phyloP scores from a whole-genome alignment of 257 asterid genomes.

The Eucommia ulmoides region DNA sequence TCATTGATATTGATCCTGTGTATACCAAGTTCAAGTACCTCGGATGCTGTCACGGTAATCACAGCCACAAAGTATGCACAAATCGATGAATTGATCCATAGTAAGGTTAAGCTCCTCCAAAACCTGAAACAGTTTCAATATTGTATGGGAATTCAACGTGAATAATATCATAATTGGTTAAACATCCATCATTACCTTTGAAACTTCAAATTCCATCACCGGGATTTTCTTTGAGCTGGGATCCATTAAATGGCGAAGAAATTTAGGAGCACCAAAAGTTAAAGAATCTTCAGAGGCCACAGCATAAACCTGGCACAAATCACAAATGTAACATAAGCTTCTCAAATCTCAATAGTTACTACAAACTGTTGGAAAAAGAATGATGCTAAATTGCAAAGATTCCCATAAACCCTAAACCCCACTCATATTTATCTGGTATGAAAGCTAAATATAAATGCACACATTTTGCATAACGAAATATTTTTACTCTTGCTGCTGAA shows the following conservation, averaged over 20 bases:
- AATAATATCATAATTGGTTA: conserved; percentile 2
- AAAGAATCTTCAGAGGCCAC: conserved; percentile 98
- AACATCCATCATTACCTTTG: conserved; percentile 46
- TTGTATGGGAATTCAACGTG: conserved; percentile 11
- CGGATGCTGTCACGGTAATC: conserved; percentile 95
- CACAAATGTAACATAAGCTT: conserved; percentile 11
- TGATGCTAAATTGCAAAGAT: too few species aligned
- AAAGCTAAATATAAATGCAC: too few species aligned
- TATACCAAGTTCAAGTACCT: too few species aligned
- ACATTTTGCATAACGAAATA: too few species aligned
- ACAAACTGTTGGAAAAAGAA: too few species aligned
- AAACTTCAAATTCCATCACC: conserved; percentile 95
- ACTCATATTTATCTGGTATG: too few species aligned
- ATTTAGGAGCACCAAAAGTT: conserved; percentile 89
- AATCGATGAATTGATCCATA: conserved; percentile 97
- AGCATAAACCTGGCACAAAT: conserved; percentile 71
- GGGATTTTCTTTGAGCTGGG: conserved; percentile 96
- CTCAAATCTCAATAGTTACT: too few species aligned
- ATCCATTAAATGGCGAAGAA: conserved; percentile 97
- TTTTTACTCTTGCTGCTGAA: too few species aligned
- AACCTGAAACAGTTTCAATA: conserved; percentile 31
- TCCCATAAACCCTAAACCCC: too few species aligned
- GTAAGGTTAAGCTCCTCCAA: conserved; percentile 78
- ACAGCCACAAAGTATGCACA: conserved; percentile 93
- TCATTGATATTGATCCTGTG: too few species aligned